phyloP scores from a whole-genome alignment of 1,139 yeast species.

The Candida sanyaensis region DNA sequence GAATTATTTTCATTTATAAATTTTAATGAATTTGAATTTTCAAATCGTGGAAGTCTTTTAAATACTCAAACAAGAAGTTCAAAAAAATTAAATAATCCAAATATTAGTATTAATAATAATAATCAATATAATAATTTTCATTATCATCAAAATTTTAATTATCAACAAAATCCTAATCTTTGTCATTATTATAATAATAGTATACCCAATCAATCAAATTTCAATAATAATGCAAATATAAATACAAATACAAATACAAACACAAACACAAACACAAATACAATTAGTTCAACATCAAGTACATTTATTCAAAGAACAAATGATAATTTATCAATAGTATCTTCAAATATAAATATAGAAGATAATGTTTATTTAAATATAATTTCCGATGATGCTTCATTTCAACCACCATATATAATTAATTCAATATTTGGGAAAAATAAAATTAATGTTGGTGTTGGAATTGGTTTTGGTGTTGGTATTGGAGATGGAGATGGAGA shows the following conservation, averaged over 20 bases:
- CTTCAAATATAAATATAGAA: conserved; percentile 1
- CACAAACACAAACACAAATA: neutral
- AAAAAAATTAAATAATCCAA: neutral
- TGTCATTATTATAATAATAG: neutral
- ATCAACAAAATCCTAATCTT: neutral
- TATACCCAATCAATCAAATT: neutral
- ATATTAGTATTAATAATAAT: neutral
- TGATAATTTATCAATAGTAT: conserved; percentile 5
- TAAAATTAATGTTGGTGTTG: neutral
- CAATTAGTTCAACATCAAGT: neutral
- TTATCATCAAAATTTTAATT: neutral
- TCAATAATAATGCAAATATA: no score
- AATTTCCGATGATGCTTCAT: conserved; percentile 10
- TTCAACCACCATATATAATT: conserved; percentile 1
- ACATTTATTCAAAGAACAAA: neutral
- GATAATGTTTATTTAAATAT: conserved; percentile 6
- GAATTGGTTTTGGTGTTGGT: no score
- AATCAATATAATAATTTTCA: neutral
- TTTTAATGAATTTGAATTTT: conserved; percentile 11
- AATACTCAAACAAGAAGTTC: conserved; percentile 2
- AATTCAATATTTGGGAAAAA: neutral
- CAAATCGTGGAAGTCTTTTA: conserved; percentile 10
- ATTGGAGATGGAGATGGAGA: no score
- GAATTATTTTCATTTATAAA: conserved; percentile 8
- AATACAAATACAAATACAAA: no score